Evolutionary conservation across 176 grass and related monocot genomes (phyloP).

Genomic region (Stipa capillata): DNA sequence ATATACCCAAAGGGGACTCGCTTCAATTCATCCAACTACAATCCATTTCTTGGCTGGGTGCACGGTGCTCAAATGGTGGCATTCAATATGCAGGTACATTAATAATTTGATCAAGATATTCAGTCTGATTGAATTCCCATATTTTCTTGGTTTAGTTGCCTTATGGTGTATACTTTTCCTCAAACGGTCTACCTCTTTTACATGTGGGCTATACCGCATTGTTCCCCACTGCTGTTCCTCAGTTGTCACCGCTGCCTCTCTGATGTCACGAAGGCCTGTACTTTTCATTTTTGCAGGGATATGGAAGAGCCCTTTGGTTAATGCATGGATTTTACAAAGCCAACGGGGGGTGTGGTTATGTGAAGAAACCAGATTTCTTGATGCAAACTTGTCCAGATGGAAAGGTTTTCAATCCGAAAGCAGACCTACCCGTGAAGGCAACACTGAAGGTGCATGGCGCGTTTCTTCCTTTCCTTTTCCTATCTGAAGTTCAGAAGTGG

Average conservation of each 20-base stretch:
- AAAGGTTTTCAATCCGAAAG: conserved; percentile 73
- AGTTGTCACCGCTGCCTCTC: not conserved
- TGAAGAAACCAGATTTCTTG: conserved; percentile 93
- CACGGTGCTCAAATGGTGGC: conserved; percentile 99
- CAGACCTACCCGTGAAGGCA: conserved; percentile 70
- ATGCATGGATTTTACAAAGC: conserved; percentile 93
- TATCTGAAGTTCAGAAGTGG: conserved; percentile 2
- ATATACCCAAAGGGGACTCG: conserved; percentile 84
- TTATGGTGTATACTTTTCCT: not conserved
- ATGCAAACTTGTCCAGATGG: conserved; percentile 64
- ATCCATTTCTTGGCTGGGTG: conserved; percentile 94
- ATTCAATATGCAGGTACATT: conserved; percentile 93
- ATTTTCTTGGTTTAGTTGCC: not conserved
- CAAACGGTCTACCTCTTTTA: not conserved
- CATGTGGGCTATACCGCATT: not conserved
- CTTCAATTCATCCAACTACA: conserved; percentile 90
- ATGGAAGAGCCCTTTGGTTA: conserved; percentile 92
- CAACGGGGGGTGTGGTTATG: conserved; percentile 85
- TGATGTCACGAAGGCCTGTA: not conserved
- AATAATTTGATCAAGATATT: not conserved
- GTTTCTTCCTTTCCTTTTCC: not conserved
- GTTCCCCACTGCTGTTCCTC: not conserved
- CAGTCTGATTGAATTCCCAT: not conserved
- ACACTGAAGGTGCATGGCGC: conserved; percentile 28
- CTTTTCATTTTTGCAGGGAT: conserved; percentile 45